Base-by-base conservation (phyloP, 805 yeast species). In the Scheffersomyces ergatensis region DNA sequence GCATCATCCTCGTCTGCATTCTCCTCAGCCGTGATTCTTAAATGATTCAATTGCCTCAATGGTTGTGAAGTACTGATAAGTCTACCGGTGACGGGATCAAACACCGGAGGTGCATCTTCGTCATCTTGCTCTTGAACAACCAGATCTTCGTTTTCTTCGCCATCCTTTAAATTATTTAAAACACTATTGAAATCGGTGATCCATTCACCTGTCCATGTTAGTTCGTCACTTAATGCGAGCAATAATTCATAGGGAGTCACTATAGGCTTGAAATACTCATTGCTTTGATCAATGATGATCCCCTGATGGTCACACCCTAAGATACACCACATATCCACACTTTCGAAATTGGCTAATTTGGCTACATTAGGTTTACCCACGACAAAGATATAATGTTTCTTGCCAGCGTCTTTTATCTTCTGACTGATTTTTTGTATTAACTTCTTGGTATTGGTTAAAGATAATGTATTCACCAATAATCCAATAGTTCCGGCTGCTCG, bases 341-440 rank as follows among this genome's bases (percentile, higher is more conserved):
- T 82, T 47, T 92, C 99, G 58, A 93, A 93, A 60, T 93, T 93
- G 8, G 98, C 99, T 38, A 93, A 70, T 55, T 93, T 93, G 19
- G 99, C 96, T 15, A 93, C 97, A 55, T 93, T 93, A 8, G 98
- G 98, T 60, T 93, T 93, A 9, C 99, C 99, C 3, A 93, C 98
- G 3, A 90, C 98, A 66, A 93, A 89, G 57, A 89, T 77, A 57
- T 93, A 93, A 49, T 87, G 92, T 56, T 93, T 93, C 63, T 93
- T 93, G 2, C 87, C 97, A 0, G 92, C 89, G 3, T 68, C 72
- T 38, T 72, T 76, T 43, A 93, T 78, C 62, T 84, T 75, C 19
- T 67, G 58, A 13, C 79, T 76, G 6, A 89, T 76, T 25, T 70
- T 69, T 40, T 81, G 78, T 39, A 92, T 70, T 26, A 92, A 65